Evolutionary conservation across 2,329 filamentous ascomycete species (phyloP), one percentile per base, ranked within the genome.

Genomic region (Metarhizium album): DNA sequence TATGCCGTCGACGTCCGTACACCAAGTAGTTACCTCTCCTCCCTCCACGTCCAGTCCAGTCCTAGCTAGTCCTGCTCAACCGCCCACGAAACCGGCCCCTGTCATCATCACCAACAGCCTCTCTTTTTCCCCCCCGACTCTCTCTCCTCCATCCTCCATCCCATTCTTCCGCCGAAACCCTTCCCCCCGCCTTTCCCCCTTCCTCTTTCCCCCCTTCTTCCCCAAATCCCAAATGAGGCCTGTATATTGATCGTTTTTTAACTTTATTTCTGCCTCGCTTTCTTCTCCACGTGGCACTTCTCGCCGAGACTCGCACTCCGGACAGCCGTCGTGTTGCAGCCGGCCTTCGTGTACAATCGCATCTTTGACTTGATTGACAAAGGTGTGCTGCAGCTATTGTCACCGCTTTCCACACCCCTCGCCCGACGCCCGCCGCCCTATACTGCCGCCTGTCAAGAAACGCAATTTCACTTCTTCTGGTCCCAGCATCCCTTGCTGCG

Each of bases 211-310:
- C 52, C 22, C 20, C 27, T 14, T 20, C 38, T 23, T 13, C 38
- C 52, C 22, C 31, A 24, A 27, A 22, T 50, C 29, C 37, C 20
- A 58, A 56, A 64, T 66, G 65, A 62, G 62, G 63, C 64, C 59
- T 67, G 62, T 67, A 64, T 65, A 65, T 66, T 66, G 61, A 67
- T 61, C 56, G 35, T 48, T 48, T 54, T 59, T 55, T 60, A 29
- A 56, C 57, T 64, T 62, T 58, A 58, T 62, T 62, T 63, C 59
- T 60, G 58, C 52, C 54, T 57, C 57, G 43, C 42, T 47, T 49
- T 53, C 55, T 54, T 52, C 51, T 46, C 22, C 24, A 27, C 20
- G 29, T 29, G 45, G 18, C 47, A n/a, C 50, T 45, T 31, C 29
- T 42, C 22, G 37, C 48, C 51, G 20, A 47, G 42, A 22, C 43